These are phyloP conservation scores for Thelonectria discophora DNA, from an alignment of 2,329 filamentous ascomycete genomes.

Conservation along the genomic window DNA sequence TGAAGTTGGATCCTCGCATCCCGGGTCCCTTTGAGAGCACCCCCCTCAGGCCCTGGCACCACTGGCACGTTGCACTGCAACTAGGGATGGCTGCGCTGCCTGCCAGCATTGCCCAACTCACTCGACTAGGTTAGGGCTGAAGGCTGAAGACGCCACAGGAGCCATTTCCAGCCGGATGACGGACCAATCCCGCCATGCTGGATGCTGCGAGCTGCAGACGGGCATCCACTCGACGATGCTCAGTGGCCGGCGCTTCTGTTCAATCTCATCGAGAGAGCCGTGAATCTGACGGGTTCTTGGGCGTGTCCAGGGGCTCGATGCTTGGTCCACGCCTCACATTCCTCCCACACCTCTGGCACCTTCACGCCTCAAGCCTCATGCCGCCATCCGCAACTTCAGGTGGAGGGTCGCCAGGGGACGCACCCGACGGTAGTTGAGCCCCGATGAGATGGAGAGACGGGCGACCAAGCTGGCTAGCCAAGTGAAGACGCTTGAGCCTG, in stretches of 20 bases:
- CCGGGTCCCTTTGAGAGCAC: slow-evolving; percentile 10
- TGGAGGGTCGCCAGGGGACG: slow-evolving; percentile 18
- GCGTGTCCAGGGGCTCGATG: slow-evolving; percentile 19
- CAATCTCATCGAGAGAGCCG: slow-evolving; percentile 17
- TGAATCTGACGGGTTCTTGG: slow-evolving; percentile 23
- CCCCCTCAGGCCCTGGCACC: slow-evolving; percentile 8
- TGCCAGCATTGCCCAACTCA: slow-evolving; percentile 9
- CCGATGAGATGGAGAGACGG: slow-evolving; percentile 14
- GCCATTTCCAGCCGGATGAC: slow-evolving; percentile 8
- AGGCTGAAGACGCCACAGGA: slow-evolving; percentile 14
- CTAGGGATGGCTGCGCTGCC: slow-evolving; percentile 8
- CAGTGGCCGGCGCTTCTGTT: slow-evolving; percentile 4
- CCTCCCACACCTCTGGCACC: background rate
- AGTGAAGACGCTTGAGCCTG: slow-evolving; percentile 8
- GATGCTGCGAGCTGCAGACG: slow-evolving; percentile 8
- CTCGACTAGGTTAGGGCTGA: slow-evolving; percentile 16
- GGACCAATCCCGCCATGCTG: slow-evolving; percentile 5
- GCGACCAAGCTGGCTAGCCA: slow-evolving; percentile 14
- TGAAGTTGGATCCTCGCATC: background rate
- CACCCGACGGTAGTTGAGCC: slow-evolving; percentile 21
- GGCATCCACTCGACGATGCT: slow-evolving; percentile 12
- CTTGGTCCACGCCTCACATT: slow-evolving; percentile 7
- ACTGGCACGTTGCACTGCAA: slow-evolving; percentile 25
- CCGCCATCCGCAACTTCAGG: slow-evolving; percentile 20
- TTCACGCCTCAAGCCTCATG: slow-evolving; percentile 15